These are phyloP conservation scores for Cladosporium oxysporum DNA, from an alignment of 2,329 filamentous ascomycete species.

Conservation along the genomic window DNA sequence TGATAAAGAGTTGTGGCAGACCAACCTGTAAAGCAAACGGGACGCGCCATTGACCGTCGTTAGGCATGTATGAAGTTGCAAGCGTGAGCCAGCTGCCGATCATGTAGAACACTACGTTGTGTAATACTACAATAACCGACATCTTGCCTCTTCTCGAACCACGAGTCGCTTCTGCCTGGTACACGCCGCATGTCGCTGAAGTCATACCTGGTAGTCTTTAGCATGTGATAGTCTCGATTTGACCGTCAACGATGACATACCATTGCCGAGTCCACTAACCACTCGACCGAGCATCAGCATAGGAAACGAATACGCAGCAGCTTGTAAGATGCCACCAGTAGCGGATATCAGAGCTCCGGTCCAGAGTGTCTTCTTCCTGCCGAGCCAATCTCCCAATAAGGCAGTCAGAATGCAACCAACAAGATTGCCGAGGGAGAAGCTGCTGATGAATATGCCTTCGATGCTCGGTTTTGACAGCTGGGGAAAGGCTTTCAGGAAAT, in stretches of 20 bases:
- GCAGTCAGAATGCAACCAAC: constrained; percentile 20
- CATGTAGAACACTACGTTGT: constrained; percentile 48
- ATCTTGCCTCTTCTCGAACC: constrained; percentile 36
- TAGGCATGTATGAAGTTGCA: constrained; percentile 41
- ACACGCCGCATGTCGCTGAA: constrained; percentile 47
- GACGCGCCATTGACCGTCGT: constrained; percentile 44
- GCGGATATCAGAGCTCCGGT: constrained; percentile 41
- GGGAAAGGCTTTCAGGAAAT: constrained; percentile 19
- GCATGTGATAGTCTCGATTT: not conserved
- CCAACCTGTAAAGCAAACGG: constrained; percentile 37
- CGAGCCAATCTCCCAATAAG: constrained; percentile 46
- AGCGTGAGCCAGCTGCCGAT: constrained; percentile 51
- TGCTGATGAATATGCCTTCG: constrained; percentile 22
- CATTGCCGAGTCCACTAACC: constrained; percentile 46
- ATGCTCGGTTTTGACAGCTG: constrained; percentile 19
- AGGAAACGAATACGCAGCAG: constrained; percentile 43
- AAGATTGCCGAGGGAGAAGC: constrained; percentile 21
- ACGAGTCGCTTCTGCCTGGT: constrained; percentile 43
- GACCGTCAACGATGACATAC: not conserved
- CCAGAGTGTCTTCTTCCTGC: constrained; percentile 48
- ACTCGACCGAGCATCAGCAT: constrained; percentile 49
- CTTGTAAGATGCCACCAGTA: constrained; percentile 47
- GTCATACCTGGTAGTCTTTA: constrained; percentile 32
- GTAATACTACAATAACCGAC: constrained; percentile 38
- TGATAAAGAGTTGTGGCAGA: no score